phyloP scores from a whole-genome alignment of 129 eudicot species.

The Flaveria sonorensis region DNA sequence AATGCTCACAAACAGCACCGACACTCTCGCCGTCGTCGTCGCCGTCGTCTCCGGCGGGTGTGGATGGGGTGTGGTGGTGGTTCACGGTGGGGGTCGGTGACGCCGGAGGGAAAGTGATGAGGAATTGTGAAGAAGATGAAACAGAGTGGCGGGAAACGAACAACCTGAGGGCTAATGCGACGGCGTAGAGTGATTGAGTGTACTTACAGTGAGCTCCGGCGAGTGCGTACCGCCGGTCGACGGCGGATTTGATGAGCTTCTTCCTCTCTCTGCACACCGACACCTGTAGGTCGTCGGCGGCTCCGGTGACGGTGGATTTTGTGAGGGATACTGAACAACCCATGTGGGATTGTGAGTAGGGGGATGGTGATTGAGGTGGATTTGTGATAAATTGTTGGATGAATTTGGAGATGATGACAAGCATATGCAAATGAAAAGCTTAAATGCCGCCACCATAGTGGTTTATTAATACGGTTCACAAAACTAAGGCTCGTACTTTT shows the following conservation, averaged over 20 bases:
- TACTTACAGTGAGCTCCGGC: slow-evolving; percentile 54
- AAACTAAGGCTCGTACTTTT: too few species aligned
- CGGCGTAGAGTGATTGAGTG: slow-evolving; percentile 49
- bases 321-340: slow-evolving; percentile 38
- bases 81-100: neutral
- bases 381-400: neutral
- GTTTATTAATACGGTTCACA: too few species aligned
- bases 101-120: slow-evolving; percentile 40
- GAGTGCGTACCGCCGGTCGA: slow-evolving; percentile 38
- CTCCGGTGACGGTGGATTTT: slow-evolving; percentile 28
- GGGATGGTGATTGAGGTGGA: neutral
- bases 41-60: neutral
- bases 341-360: slow-evolving; percentile 24
- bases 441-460: slow-evolving; percentile 20
- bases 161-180: slow-evolving; percentile 50
- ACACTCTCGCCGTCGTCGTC: slow-evolving; percentile 24
- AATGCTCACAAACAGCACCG: slow-evolving; percentile 47
- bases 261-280: slow-evolving; percentile 47
- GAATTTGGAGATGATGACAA: slow-evolving; percentile 19
- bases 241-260: slow-evolving; percentile 46
- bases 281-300: slow-evolving; percentile 31
- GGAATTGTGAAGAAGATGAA: slow-evolving; percentile 31
- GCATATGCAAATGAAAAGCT: neutral
- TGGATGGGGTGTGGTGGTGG: slow-evolving; percentile 20
- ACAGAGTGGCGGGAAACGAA: slow-evolving; percentile 47